Conservation (phyloP, 2,329 filamentous ascomycete species). For the Cordyceps tenuipes region DNA sequence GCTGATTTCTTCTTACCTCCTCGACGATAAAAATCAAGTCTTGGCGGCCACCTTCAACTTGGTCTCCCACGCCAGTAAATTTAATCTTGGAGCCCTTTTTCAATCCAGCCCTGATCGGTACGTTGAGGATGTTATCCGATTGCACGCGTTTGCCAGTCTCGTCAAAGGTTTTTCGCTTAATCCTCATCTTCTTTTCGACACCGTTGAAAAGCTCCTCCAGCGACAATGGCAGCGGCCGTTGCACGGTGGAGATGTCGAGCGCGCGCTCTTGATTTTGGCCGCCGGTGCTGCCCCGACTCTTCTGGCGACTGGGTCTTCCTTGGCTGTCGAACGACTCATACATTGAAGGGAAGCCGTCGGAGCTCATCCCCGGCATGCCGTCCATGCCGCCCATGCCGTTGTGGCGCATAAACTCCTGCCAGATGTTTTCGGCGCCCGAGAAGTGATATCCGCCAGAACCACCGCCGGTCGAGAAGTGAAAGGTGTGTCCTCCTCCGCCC, state of each 20-base stretch:
- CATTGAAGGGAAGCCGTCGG: slow-evolving; percentile 33
- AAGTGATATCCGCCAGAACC: slow-evolving; percentile 65
- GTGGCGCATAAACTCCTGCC: slow-evolving; percentile 68
- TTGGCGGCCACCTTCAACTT: slow-evolving; percentile 91
- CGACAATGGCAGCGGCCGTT: slow-evolving; percentile 70
- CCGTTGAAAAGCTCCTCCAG: slow-evolving; percentile 86
- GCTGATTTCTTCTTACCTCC: slow-evolving; percentile 60
- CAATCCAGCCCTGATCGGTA: slow-evolving; percentile 89
- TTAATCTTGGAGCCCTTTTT: slow-evolving; percentile 99
- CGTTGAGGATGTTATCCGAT: slow-evolving; percentile 84
- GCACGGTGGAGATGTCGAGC: slow-evolving; percentile 84
- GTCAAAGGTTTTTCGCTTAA: slow-evolving; percentile 94
- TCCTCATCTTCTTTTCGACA: slow-evolving; percentile 93
- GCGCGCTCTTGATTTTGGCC: slow-evolving; percentile 41
- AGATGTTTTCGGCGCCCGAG: slow-evolving; percentile 75
- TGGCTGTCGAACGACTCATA: slow-evolving; percentile 34
- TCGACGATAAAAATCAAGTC: slow-evolving; percentile 92
- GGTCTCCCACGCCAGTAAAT: slow-evolving; percentile 94
- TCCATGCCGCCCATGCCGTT: slow-evolving; percentile 34
- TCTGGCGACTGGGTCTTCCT: slow-evolving; percentile 27
- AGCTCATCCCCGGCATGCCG: slow-evolving; percentile 31
- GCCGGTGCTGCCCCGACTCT: neutral
- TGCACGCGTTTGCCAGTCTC: slow-evolving; percentile 73
- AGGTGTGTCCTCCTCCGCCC: slow-evolving; percentile 42
- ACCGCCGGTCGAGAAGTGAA: slow-evolving; percentile 54